phyloP scores from a whole-genome alignment of 108 stramenopile genomes.

The Skeletonema menzelii region DNA sequence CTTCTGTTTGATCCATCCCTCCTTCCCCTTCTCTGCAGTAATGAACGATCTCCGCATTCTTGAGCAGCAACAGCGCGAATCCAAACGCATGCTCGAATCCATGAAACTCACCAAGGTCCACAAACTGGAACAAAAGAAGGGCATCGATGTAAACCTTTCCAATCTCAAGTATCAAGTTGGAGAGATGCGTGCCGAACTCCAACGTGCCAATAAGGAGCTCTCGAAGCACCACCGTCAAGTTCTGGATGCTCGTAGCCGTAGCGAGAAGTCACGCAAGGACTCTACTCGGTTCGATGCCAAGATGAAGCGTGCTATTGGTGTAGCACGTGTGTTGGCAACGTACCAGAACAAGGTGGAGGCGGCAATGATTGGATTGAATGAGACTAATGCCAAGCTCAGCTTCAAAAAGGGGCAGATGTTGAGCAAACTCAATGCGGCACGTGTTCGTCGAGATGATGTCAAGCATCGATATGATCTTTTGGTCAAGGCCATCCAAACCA shows the following conservation, averaged over 20 bases:
- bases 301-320: slow-evolving; percentile 55
- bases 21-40: slow-evolving; percentile 35
- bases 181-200: slow-evolving; percentile 58
- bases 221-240: slow-evolving; percentile 53
- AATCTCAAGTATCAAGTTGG: slow-evolving; percentile 75
- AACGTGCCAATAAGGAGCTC: slow-evolving; percentile 56
- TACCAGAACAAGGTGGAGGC: slow-evolving; percentile 55
- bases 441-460: slow-evolving; percentile 36
- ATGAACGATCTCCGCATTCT: slow-evolving; percentile 79
- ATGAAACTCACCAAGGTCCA: slow-evolving; percentile 60
- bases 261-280: slow-evolving; percentile 44
- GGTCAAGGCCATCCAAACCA: slow-evolving; percentile 41
- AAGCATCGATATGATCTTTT: slow-evolving; percentile 45
- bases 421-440: slow-evolving; percentile 31
- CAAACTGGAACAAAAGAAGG: slow-evolving; percentile 51
- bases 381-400: slow-evolving; percentile 35
- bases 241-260: slow-evolving; percentile 41
- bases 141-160: slow-evolving; percentile 62
- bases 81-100: slow-evolving; percentile 62
- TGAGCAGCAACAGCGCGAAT: slow-evolving; percentile 83
- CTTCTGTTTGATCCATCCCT: not conserved
- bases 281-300: slow-evolving; percentile 60
- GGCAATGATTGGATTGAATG: slow-evolving; percentile 40
- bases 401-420: slow-evolving; percentile 38
- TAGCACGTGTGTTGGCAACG: slow-evolving; percentile 38